These are phyloP conservation scores for Colletotrichum sp. DNA, from an alignment of 2,329 filamentous ascomycete species.

Conservation along the genomic window DNA sequence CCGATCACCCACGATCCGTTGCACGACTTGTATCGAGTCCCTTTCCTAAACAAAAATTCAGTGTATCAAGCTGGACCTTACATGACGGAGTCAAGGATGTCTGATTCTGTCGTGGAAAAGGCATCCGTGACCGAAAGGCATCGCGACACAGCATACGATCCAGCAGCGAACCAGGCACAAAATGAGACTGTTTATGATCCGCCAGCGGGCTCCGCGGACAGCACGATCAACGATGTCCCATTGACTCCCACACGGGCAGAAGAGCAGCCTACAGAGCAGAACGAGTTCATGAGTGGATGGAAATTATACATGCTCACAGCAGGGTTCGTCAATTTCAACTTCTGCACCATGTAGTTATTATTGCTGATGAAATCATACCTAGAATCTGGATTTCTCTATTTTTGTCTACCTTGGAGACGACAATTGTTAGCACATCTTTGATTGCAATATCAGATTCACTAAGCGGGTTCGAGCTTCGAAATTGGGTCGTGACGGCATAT, in stretches of 20 bases:
- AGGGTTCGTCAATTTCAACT: background rate
- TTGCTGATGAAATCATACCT: background rate
- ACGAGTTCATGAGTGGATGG: background rate
- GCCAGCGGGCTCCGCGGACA: background rate
- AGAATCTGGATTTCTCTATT: conserved; percentile 32
- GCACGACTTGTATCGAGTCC: background rate
- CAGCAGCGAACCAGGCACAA: background rate
- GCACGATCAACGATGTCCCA: background rate
- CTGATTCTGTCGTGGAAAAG: background rate
- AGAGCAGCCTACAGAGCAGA: background rate
- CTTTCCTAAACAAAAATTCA: background rate
- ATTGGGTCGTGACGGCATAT: conserved; percentile 54
- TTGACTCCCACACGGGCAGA: background rate
- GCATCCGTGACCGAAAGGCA: background rate
- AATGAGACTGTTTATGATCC: background rate
- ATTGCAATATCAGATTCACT: conserved; percentile 48
- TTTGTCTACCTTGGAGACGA: conserved; percentile 51
- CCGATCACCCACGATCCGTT: background rate
- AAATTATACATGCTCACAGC: background rate
- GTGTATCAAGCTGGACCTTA: background rate
- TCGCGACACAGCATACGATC: background rate
- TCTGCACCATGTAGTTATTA: background rate
- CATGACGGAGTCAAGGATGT: background rate
- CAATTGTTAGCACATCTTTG: conserved; percentile 54
- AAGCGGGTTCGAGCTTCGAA: conserved; percentile 35